These are phyloP conservation scores for Mantamonas sphyraenae DNA, from an alignment of 78 protist genomes.

Conservation along the genomic window DNA sequence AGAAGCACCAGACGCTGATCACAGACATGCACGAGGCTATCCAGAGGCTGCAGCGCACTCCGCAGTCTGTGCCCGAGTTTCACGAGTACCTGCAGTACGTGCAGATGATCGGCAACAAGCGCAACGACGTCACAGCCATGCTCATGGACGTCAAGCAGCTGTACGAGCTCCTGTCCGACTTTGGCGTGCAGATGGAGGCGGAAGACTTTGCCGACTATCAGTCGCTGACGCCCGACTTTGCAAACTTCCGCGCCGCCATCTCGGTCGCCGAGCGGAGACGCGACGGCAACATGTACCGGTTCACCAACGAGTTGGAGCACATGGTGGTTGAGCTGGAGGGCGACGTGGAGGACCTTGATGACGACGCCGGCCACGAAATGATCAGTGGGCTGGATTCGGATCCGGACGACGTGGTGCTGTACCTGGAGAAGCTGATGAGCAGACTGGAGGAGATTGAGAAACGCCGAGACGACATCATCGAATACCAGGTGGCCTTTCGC, in stretches of 20 bases:
- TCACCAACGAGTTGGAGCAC: too few species aligned
- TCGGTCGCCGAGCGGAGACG: neutral
- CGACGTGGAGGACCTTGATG: too few species aligned
- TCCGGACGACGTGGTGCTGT: too few species aligned
- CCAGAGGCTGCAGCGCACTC: neutral
- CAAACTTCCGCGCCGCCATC: neutral
- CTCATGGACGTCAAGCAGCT: conserved; percentile 11
- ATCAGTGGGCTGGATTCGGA: too few species aligned
- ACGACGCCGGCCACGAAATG: too few species aligned
- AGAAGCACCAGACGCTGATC: neutral
- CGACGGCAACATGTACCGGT: conserved; percentile 19
- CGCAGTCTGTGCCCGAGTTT: conserved; percentile 12
- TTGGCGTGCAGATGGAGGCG: too few species aligned
- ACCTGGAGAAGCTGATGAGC: too few species aligned
- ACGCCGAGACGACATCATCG: too few species aligned
- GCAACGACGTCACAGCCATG: neutral
- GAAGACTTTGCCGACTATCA: neutral
- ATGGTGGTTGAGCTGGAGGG: too few species aligned
- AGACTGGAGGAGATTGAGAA: too few species aligned
- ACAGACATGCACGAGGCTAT: neutral
- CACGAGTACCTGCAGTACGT: conserved; percentile 13
- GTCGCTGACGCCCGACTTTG: neutral
- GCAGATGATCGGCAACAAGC: neutral
- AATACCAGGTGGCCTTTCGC: too few species aligned
- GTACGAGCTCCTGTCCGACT: neutral